Base-by-base conservation (phyloP, 495 filamentous ascomycete species). In the Cercophora scortea region DNA sequence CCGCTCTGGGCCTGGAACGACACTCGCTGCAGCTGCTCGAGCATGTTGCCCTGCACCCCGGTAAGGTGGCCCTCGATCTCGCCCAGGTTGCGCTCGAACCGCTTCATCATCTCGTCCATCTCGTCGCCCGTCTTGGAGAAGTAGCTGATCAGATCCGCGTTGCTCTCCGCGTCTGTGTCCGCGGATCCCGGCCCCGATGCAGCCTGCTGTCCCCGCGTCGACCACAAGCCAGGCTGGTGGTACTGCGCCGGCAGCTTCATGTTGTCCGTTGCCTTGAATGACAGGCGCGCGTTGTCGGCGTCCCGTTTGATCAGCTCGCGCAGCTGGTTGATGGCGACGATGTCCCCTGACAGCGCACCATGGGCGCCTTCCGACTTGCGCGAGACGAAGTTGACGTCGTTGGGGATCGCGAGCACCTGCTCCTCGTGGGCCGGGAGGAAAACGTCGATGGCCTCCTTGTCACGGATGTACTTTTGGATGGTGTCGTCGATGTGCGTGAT, bases 11-110 rank as follows among this genome's bases (percentile, higher is more conserved):
- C 76, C 54, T 61, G 58, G 32, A 79, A 76, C 48, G 83, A 73
- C 61, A 87, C 78, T 49, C 84, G 75, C 66, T 86, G 81, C 50
- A 87, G 79, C 63, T 90, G 84, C 51, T 84, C 78, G 54, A 84
- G 72, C 43, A 88, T 75, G 25, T 79, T 80, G 8, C 74, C 71
- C 61, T 94, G 88, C 18, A 95, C 82, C 4, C 84, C 82, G 45
- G 85, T 75, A 45, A 96, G 73, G 64, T 93, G 89, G 56, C 81
- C 76, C 68, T 95, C 90, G 47, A 96, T 89, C 65, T 95, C 89
- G 45, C 78, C 73, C 46, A 95, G 68, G 53, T 86, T 88, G 32
- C 72, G 68, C 55, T 82, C 78, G 62, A 90, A 90, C 56, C 69
- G 75, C 7, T 77, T 73, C 34, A 91, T 76, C 32, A 84, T 84